Evolutionary conservation across 1,284 basidiomycete species (phyloP).

Genomic region (Naganishia cerealis): DNA sequence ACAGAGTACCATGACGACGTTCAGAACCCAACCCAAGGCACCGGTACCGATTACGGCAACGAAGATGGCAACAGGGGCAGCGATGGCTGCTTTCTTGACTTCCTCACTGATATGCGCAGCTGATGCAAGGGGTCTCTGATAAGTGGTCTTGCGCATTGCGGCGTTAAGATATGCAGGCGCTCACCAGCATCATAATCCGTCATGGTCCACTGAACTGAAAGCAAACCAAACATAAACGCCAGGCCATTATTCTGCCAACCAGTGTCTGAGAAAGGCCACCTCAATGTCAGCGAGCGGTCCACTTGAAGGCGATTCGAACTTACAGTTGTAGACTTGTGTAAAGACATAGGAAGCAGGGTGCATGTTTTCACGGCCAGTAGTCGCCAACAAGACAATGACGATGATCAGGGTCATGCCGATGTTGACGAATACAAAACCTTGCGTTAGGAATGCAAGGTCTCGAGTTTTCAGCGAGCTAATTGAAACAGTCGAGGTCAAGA

Average conservation of each 20-base stretch:
- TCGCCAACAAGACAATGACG: slow-evolving; percentile 79
- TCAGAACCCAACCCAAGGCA: slow-evolving; percentile 76
- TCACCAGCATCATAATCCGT: slow-evolving; percentile 56
- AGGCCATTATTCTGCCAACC: slow-evolving; percentile 78
- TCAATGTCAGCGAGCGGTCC: not conserved
- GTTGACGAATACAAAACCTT: slow-evolving; percentile 82
- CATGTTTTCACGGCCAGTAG: slow-evolving; percentile 74
- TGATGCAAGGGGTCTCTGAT: slow-evolving; percentile 41
- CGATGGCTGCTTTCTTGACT: slow-evolving; percentile 81
- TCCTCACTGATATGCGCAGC: slow-evolving; percentile 88
- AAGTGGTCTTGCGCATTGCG: slow-evolving; percentile 9
- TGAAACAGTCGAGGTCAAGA: not conserved
- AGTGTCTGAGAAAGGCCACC: slow-evolving; percentile 41
- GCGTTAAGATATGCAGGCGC: not conserved
- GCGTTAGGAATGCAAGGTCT: slow-evolving; percentile 73
- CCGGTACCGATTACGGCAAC: slow-evolving; percentile 85
- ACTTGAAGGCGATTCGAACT: not conserved
- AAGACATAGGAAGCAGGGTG: slow-evolving; percentile 77
- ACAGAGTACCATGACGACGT: slow-evolving; percentile 78
- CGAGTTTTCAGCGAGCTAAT: slow-evolving; percentile 80
- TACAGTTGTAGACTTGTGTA: slow-evolving; percentile 47
- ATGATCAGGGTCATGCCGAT: slow-evolving; percentile 68
- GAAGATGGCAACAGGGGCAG: slow-evolving; percentile 78
- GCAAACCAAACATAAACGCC: slow-evolving; percentile 80
- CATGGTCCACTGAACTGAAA: slow-evolving; percentile 90